phyloP scores from a whole-genome alignment of 2,329 filamentous ascomycete genomes.

The Fusarium fujikuroi region DNA sequence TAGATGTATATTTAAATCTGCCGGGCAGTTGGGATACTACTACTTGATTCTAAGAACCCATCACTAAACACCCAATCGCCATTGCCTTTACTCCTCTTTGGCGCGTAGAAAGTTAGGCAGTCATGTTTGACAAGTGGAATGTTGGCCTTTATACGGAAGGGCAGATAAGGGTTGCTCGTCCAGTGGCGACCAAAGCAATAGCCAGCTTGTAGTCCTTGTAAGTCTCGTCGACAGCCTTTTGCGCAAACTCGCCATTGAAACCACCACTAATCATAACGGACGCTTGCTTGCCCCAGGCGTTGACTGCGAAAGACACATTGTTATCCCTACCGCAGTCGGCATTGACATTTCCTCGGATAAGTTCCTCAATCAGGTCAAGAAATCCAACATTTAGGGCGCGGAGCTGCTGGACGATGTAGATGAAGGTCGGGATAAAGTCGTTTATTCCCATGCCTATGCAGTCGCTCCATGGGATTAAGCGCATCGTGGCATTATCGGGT shows the following conservation, averaged over 20 bases:
- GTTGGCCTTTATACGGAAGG: neutral
- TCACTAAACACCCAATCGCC: neutral
- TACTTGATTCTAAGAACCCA: neutral
- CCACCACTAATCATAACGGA: rapidly evolving
- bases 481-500: rapidly evolving
- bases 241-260: neutral
- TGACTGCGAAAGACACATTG: neutral
- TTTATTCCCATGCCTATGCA: neutral
- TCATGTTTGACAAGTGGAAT: neutral
- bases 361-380: neutral
- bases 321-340: rapidly evolving
- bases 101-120: neutral
- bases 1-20: neutral
- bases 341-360: neutral
- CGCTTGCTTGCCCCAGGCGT: neutral
- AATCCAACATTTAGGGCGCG: rapidly evolving
- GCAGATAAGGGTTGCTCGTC: neutral
- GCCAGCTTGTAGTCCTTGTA: neutral
- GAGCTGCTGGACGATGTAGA: neutral
- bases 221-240: neutral
- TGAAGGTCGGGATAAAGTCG: neutral
- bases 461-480: neutral
- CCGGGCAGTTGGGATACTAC: neutral
- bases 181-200: neutral
- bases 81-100: neutral